Evolutionary conservation across 352 stramenopile species (phyloP), one percentile per base, ranked within the genome.

Genomic region (Phytophthora podocarpi): DNA sequence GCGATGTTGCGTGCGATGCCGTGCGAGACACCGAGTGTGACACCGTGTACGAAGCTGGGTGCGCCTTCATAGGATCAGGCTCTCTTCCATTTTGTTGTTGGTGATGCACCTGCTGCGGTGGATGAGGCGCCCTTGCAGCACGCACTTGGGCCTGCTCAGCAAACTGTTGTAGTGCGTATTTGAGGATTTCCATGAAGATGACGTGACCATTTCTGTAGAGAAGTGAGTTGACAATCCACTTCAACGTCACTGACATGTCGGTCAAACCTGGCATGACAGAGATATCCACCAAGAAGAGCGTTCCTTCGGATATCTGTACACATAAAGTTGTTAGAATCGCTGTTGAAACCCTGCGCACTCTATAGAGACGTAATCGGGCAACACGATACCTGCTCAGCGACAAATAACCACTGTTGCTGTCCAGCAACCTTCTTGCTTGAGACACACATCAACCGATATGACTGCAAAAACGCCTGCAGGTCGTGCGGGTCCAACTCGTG

Each of bases 171-270:
- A 93, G 68, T 20, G 77, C 78, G 47, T 82, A 81, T 68, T 93
- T 88, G 48, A 94, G 76, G 24, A 96, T 80, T 54, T 93, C 70
- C 61, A 91, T 90, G 45, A 95, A 90, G 24, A 89, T 73, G 42
- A 88, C 47, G 58, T 96, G 87, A 6, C 82, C 85, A 57, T 95
- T 93, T 63, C 89, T 83, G 59, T 94, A 95, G 30, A 95, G 59
- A 43, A 96, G 45, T 34, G 84, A 93, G 53, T 92, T 91, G 39
- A 94, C 85, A 67, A 96, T 91, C 82, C 87, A 95, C 70, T 96
- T 96, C 40, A 95, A 72, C 15, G 87, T 94, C 41, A 91, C 81
- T 1, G 82, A 92, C 69, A 94, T 81, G 35, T 95, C 87, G 2
- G 78, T 74, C 18, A 90, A 70, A 6, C 83, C 85, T 2, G 87